phyloP scores from a whole-genome alignment of 2,329 filamentous ascomycete species.

The Akanthomyces lecanii region DNA sequence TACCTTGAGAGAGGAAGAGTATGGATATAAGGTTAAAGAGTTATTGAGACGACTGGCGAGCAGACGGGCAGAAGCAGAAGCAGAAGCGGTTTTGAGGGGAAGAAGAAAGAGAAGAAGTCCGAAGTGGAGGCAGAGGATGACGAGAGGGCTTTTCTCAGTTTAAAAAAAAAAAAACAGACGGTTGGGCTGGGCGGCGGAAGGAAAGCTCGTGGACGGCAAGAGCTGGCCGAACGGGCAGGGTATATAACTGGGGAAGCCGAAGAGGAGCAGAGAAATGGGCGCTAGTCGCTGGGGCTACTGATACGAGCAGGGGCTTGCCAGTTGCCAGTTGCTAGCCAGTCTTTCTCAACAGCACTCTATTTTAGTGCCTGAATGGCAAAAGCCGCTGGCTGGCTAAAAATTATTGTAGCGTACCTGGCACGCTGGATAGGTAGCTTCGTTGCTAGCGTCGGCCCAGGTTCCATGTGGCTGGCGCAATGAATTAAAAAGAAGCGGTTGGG shows the following conservation, averaged over 20 bases:
- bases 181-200: constrained; percentile 3
- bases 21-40: constrained; percentile 12
- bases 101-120: constrained; percentile 10
- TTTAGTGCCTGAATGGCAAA: neutral
- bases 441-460: neutral
- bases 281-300: constrained; percentile 13
- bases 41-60: constrained; percentile 7
- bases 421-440: neutral
- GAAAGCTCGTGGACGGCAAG: constrained; percentile 14
- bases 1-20: constrained; percentile 6
- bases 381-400: neutral
- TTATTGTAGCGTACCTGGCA: neutral
- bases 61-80: constrained; percentile 15
- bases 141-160: constrained; percentile 12
- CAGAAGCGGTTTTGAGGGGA: constrained; percentile 15
- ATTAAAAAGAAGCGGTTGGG: neutral
- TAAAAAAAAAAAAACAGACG: constrained; percentile 17
- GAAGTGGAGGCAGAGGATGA: constrained; percentile 3
- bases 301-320: neutral
- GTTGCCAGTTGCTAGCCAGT: neutral
- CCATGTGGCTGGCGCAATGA: neutral
- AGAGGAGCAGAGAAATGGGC: neutral
- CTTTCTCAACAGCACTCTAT: neutral
- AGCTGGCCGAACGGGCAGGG: constrained; percentile 14
- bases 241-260: constrained; percentile 12